Evolutionary conservation across 176 grass and related monocot genomes (phyloP), one percentile per base, ranked within the genome.

Genomic region (Stipa capillata): DNA sequence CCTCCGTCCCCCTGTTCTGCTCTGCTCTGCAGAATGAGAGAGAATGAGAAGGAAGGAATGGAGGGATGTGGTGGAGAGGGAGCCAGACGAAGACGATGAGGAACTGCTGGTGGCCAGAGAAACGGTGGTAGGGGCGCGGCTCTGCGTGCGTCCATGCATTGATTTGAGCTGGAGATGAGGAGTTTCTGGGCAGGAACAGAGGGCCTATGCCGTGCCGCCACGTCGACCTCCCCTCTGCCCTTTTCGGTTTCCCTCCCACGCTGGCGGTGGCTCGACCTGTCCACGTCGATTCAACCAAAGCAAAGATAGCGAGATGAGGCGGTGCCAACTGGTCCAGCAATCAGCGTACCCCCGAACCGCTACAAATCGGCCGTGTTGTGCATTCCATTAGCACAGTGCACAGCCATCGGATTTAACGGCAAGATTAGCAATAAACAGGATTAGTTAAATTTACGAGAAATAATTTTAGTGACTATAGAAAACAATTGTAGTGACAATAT

Each of bases 91-190:
- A 62, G 63, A 64, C 66, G 42, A 54, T 64, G 79, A 74, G 45
- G 74, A 39, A 32, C 20, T 37, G 41, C 47, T 63, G 41, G 53
- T 85, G 74, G 64, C 49, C 58, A 50, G 51, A 39, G 31, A 69
- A 60, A 60, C n/a, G n/a, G n/a, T n/a, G n/a, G n/a, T n/a, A n/a
- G n/a, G n/a, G n/a, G n/a, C n/a, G n/a, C n/a, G n/a, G n/a, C n/a
- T n/a, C n/a, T n/a, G n/a, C n/a, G n/a, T n/a, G n/a, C n/a, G n/a
- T n/a, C n/a, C n/a, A n/a, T n/a, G n/a, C n/a, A n/a, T n/a, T n/a
- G n/a, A n/a, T n/a, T n/a, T n/a, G n/a, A n/a, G n/a, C n/a, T n/a
- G 62, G 45, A 42, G 87, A 89, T 89, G 82, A 84, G 72, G 77
- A 62, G 82, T 53, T 52, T 60, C 42, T 81, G 87, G 83, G 64